Percentiles rank a stretch among this genome's conserved stretches.
Evolutionary conservation across 441 rosid species (phyloP).

Genomic region (Aleurites moluccanus): DNA sequence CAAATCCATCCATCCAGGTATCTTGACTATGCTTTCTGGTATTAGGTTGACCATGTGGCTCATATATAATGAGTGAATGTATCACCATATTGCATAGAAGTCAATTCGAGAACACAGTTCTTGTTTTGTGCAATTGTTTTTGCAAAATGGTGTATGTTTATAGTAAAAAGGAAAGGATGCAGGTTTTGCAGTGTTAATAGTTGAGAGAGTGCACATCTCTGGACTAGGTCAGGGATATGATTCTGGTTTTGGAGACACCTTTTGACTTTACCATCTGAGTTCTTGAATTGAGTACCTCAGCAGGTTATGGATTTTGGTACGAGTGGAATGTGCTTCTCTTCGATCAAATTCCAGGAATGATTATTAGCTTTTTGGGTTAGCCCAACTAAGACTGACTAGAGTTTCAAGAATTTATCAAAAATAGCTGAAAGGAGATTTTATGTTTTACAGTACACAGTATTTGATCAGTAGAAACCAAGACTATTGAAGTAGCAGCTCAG

Average conservation of each 20-base stretch:
- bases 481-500: slow-evolving; percentile 42
- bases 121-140: not conserved
- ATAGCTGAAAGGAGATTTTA: slow-evolving; percentile 14
- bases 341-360: not conserved
- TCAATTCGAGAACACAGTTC: not conserved
- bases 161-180: not conserved
- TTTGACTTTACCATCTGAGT: not conserved
- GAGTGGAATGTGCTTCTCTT: not conserved
- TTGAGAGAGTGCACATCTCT: not conserved
- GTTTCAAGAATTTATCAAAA: not conserved
- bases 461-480: slow-evolving; percentile 88
- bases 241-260: not conserved
- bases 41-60: not conserved
- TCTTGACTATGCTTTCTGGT: slow-evolving; percentile 5
- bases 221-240: not conserved
- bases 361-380: not conserved
- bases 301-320: not conserved
- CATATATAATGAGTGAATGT: not conserved
- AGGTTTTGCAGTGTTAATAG: not conserved
- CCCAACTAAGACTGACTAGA: not conserved
- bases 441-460: slow-evolving; percentile 72
- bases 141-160: not conserved
- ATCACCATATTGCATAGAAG: not conserved
- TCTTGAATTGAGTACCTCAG: not conserved
- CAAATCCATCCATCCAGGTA: slow-evolving; percentile 90